Base-by-base conservation (phyloP, 306 rosid species). In the Aeschynomene evenia region DNA sequence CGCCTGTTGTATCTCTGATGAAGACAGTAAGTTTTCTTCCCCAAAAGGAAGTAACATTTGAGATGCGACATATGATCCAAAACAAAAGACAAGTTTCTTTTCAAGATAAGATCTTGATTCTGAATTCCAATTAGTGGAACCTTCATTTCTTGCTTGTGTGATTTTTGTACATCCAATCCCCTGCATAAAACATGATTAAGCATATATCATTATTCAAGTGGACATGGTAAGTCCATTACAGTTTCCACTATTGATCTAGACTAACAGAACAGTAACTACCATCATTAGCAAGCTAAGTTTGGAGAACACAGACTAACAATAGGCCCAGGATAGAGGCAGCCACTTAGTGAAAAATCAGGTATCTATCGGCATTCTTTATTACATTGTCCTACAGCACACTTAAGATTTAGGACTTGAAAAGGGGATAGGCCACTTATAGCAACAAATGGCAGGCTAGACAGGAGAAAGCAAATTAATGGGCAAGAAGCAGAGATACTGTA, bases 141-240 rank as follows among this genome's bases (percentile, higher is more conserved):
- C 96, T 81, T 85, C 88, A 72, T 83, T 85, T 81, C 81, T 84
- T 53, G 85, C 86, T 77, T 85, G 85, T 9, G 95, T 87, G 76
- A 90, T 90, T 79, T 94, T 94, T 70, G 98, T 90, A 71, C 97
- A 94, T 71, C 97, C 98, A 45, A 94, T 94, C 73, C 98, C 98
- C 97, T 94, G 85, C 22, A 45, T 29, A 15, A 71, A 71, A 70
- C 81, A 57, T 46, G 48, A 39, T 58, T 58, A 55, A 48, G 68
- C 63, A 64, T 56, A 74, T 56, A 65, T 59, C 61, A 73, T 57
- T 65, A 63, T 31, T 63, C 70, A 55, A 42, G 74, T 58, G 60
- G 70, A 58, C 28, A 26, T 34, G 48, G 61, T 14, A n/a, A 33
- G 39, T 53, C 43, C 14, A 12, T 16, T 60, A 45, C 39, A 19